phyloP scores from a whole-genome alignment of 441 rosid species.

The Manihot esculenta region DNA sequence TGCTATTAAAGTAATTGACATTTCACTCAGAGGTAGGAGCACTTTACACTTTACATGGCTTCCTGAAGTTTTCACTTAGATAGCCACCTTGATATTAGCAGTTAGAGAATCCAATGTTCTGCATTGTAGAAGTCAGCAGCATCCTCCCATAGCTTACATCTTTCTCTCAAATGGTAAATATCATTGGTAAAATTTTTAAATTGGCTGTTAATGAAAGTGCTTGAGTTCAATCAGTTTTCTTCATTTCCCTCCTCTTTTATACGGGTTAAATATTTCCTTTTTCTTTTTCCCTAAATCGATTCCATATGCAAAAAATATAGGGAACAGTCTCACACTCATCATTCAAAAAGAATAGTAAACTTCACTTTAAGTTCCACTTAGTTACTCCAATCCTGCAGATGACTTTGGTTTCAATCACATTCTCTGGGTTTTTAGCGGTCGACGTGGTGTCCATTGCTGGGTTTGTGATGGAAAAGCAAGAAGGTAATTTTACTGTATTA shows the following conservation, averaged over 20 bases:
- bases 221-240: neutral
- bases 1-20: constrained; percentile 89
- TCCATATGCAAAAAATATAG: neutral
- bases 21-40: constrained; percentile 67
- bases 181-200: neutral
- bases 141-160: neutral
- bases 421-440: constrained; percentile 96
- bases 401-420: constrained; percentile 89
- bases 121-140: neutral
- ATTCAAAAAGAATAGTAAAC: neutral
- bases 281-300: neutral
- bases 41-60: neutral
- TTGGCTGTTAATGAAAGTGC: no score
- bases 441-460: constrained; percentile 99
- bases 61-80: neutral
- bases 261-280: neutral
- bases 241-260: neutral
- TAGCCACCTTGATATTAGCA: neutral
- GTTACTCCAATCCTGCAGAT: constrained; percentile 44
- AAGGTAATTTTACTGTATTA: constrained; percentile 48
- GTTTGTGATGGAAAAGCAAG: constrained; percentile 96
- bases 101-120: neutral
- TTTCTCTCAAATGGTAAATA: neutral
- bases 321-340: neutral
- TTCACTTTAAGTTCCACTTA: neutral